Base-by-base conservation (phyloP, 768 basidiomycete species). In the Suillus cothurnatus region DNA sequence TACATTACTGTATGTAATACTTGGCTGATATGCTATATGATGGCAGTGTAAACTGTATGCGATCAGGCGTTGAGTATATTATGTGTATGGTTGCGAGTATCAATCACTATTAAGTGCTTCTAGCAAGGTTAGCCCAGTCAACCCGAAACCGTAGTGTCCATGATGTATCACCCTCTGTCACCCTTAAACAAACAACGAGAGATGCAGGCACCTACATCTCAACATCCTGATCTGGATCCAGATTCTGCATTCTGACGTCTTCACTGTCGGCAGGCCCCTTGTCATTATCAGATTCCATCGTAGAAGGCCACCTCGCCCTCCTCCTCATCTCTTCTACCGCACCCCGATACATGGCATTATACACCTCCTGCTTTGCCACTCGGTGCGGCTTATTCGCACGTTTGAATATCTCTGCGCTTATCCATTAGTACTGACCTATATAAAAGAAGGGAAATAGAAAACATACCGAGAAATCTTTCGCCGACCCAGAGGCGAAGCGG, bases 401-500 rank as follows among this genome's bases (percentile, higher is more conserved):
- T 68, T 83, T 82, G 70, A 85, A 85, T 68, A 91, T 65, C 69
- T 91, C 90, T 89, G 63, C 55, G 14, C 36, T 23, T 2, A 23
- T 4, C 39, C 0, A 26, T 47, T 28, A 49, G 62, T 57, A 41
- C 34, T 62, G 43, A 61, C 32, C 11, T 7, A 7, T 31, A 50
- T 53, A 31, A 21, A 31, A 11, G 17, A 59, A 57, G 9, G 23
- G 7, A 31, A 61, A 17, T n/a, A 19, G 12, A 62, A 9, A 58
- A 80, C 84, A 56, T 52, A 91, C 90, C 90, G 57, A 87, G 76
- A 67, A 85, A 84, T 52, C 89, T 80, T 70, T 92, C 86, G 7
- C 90, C 90, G 14, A 89, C 85, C 92, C 92, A 92, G 58, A 91
- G 71, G 26, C 90, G 78, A 71, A 92, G 72, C 41, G 85, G 84